Evolutionary conservation across 192 early-diverging fungal species (phyloP).

Genomic region (Helicostylum pulchrum): DNA sequence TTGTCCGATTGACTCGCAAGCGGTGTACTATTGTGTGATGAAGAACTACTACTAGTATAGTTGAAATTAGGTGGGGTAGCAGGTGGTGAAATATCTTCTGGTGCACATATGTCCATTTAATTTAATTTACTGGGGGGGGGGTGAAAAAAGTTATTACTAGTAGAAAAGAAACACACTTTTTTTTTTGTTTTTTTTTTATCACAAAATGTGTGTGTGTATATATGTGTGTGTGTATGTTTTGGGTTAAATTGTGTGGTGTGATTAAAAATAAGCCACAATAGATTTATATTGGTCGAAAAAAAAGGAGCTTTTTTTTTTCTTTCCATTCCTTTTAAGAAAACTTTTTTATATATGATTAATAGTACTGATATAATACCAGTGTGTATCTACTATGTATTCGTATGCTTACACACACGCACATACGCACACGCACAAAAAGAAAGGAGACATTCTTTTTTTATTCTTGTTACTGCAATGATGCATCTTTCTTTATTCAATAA

Average conservation of each 20-base stretch:
- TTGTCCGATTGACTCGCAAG: not conserved
- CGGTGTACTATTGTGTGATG: constrained; percentile 18
- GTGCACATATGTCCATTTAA: constrained; percentile 27
- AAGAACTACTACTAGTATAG: constrained; percentile 1
- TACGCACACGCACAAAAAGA: not conserved
- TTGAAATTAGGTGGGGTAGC: constrained; percentile 34
- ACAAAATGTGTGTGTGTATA: no score
- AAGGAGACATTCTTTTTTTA: no score
- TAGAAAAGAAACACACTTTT: no score
- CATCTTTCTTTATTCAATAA: no score
- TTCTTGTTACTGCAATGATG: no score
- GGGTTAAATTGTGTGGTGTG: not conserved
- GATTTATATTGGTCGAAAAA: not conserved
- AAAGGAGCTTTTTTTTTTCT: not conserved
- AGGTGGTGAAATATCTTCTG: constrained; percentile 38
- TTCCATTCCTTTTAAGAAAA: not conserved
- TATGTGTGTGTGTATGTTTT: not conserved
- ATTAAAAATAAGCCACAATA: not conserved
- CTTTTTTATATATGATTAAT: no score
- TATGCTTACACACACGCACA: not conserved
- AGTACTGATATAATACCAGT: no score
- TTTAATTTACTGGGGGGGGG: no score
- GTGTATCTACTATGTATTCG: not conserved
- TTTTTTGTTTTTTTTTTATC: no score
- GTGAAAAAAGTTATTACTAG: no score